phyloP scores from a whole-genome alignment of 805 yeast genomes.

The Candida arabinofermentans region DNA sequence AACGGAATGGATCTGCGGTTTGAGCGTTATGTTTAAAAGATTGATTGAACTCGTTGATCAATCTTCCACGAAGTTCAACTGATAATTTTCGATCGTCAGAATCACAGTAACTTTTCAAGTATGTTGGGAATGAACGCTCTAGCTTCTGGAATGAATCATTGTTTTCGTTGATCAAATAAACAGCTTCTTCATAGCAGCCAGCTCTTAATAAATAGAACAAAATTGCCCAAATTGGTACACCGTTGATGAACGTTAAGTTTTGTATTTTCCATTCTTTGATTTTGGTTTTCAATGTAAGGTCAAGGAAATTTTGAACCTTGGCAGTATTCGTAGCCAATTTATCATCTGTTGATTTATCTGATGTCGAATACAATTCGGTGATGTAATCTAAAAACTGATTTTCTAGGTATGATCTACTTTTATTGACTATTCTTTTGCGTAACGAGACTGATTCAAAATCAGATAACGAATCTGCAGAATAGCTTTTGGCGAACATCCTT shows the following conservation, averaged over 20 bases:
- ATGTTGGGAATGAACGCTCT: constrained; percentile 79
- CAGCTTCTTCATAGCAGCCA: constrained; percentile 77
- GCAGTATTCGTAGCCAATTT: constrained; percentile 51
- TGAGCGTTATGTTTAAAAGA: constrained; percentile 61
- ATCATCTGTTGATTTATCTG: constrained; percentile 21
- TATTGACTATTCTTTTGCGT: constrained; percentile 44
- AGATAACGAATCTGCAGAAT: constrained; percentile 21
- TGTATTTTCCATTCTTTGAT: constrained; percentile 43
- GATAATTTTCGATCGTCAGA: constrained; percentile 54
- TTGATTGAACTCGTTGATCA: constrained; percentile 79
- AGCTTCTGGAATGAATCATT: constrained; percentile 74
- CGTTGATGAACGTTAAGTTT: constrained; percentile 67
- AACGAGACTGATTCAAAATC: constrained; percentile 33
- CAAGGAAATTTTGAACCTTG: constrained; percentile 63
- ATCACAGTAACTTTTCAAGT: constrained; percentile 65
- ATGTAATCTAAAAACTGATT: constrained; percentile 72
- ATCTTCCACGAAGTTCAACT: constrained; percentile 60
- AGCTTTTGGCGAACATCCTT: constrained; percentile 30
- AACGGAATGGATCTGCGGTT: constrained; percentile 82
- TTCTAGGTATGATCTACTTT: constrained; percentile 63
- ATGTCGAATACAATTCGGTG: constrained; percentile 55
- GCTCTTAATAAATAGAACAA: constrained; percentile 80
- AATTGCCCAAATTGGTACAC: constrained; percentile 91
- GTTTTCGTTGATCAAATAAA: constrained; percentile 59
- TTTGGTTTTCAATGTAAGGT: constrained; percentile 40